Conservation (phyloP, 257 asterid species). For the Solanum dulcamara region DNA sequence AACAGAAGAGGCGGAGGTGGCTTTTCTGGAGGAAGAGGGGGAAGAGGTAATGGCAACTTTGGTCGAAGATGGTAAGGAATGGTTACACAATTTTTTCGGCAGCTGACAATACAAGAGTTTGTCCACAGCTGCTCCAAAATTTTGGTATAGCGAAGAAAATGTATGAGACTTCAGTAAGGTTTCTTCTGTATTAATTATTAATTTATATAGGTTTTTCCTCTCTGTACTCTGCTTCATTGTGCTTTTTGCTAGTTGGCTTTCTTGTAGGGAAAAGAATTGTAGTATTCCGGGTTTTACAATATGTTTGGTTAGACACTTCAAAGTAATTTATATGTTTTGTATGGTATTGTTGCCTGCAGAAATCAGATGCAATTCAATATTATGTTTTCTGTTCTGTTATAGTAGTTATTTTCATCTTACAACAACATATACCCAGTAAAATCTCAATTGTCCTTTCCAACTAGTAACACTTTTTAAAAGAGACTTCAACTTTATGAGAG, state of each 20-base stretch:
- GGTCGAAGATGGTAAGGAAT: conserved; percentile 44
- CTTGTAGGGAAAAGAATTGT: not conserved
- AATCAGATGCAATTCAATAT: not conserved
- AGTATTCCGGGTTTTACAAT: not conserved
- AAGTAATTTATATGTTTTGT: not conserved
- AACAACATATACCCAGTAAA: too few relatives aligned
- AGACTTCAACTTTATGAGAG: too few relatives aligned
- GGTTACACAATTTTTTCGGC: not conserved
- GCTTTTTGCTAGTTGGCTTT: not conserved
- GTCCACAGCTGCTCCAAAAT: not conserved
- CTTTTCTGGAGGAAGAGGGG: conserved; percentile 15
- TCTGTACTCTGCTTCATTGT: not conserved
- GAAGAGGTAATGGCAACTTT: conserved; percentile 22
- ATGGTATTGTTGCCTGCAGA: not conserved
- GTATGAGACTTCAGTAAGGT: not conserved
- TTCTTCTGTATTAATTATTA: not conserved
- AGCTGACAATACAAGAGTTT: not conserved
- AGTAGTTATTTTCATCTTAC: too few relatives aligned
- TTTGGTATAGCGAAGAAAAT: not conserved
- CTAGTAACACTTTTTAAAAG: too few relatives aligned
- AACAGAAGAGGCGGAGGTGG: conserved; percentile 25
- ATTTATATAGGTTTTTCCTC: not conserved
- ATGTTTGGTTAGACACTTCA: not conserved
- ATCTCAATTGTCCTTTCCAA: too few relatives aligned
- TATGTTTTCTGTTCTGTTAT: too few relatives aligned